Evolutionary conservation across 257 asterid species (phyloP).

Genomic region (Verbena officinalis): DNA sequence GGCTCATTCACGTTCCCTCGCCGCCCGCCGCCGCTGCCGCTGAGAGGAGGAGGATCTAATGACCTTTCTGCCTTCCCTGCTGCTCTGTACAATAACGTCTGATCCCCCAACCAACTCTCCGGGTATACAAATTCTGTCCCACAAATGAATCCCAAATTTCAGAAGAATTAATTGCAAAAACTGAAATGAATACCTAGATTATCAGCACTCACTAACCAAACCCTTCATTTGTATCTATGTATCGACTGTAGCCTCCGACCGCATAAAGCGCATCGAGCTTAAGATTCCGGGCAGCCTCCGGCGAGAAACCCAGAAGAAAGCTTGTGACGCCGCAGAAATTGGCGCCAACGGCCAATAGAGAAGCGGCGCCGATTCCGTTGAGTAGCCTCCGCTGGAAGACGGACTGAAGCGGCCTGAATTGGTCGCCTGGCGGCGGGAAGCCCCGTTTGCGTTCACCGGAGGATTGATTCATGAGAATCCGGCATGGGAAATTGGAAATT

Average conservation of each 20-base stretch:
- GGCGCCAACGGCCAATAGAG: constrained; percentile 72
- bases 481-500: constrained; percentile 27
- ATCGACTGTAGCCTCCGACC: constrained; percentile 67
- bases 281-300: constrained; percentile 66
- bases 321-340: constrained; percentile 82
- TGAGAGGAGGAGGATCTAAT: constrained; percentile 70
- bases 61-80: constrained; percentile 79
- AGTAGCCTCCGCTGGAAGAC: constrained; percentile 74
- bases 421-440: constrained; percentile 50
- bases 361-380: constrained; percentile 65
- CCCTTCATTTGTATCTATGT: constrained; percentile 64
- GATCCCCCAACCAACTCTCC: constrained; percentile 89
- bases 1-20: constrained; percentile 65
- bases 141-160: constrained; percentile 21
- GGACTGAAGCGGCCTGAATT: constrained; percentile 61
- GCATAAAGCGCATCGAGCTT: constrained; percentile 86
- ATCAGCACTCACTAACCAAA: constrained; percentile 58
- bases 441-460: constrained; percentile 42
- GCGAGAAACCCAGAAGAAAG: constrained; percentile 71
- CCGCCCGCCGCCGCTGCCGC: constrained; percentile 33
- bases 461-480: constrained; percentile 46
- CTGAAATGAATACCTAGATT: background rate
- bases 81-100: constrained; percentile 69
- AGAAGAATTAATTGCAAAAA: background rate
- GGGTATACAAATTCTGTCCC: constrained; percentile 82